Base-by-base conservation (phyloP, 805 yeast genomes). In the Yarrowia yakushimensis region DNA sequence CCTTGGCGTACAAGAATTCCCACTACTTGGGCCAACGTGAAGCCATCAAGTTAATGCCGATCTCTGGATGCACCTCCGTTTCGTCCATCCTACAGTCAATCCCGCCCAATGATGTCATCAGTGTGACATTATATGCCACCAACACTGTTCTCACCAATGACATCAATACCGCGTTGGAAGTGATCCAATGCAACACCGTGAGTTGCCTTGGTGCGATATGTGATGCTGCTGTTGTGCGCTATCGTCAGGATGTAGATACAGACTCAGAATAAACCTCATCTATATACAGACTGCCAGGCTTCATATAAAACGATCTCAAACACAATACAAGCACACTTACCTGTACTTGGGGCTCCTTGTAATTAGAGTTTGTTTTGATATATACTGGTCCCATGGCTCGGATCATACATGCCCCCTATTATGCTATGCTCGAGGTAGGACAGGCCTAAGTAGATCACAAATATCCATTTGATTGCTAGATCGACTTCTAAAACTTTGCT, bases 21-120 rank as follows among this genome's bases (percentile, higher is more conserved):
- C 33, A 22, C 22, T 48, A 48, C 23, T n/a, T 48, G 20, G 57
- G 57, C 20, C 57, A 33, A 8, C 30, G 57, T 15, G 57, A 48
- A 15, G 7, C 2, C 17, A 15, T n/a, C 28, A 23, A n/a, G 30
- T 12, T 48, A 17, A 31, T 48, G 4, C 20, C 13, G 2, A 31
- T 48, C 17, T 8, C 57, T 1, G 12, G 10, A 1, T 11, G 30
- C n/a, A 23, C 30, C 2, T n/a, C 57, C 28, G 11, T 48, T 9
- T 48, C 57, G 11, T 33, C 57, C 11, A 10, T 33, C 2, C 41
- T 48, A n/a, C 28, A 34, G 10, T 11, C 30, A 11, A 22, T 48
- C 20, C 20, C 57, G 11, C 31, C 41, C 1, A 23, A 10, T 10
- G 57, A 48, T 17, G 41, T 48, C 11, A 3, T 48, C 12, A 34